Percentiles rank a stretch among this genome's conserved stretches.
Evolutionary conservation across 192 early-diverging fungal genomes (phyloP).

Genomic region (Thamnidium elegans): DNA sequence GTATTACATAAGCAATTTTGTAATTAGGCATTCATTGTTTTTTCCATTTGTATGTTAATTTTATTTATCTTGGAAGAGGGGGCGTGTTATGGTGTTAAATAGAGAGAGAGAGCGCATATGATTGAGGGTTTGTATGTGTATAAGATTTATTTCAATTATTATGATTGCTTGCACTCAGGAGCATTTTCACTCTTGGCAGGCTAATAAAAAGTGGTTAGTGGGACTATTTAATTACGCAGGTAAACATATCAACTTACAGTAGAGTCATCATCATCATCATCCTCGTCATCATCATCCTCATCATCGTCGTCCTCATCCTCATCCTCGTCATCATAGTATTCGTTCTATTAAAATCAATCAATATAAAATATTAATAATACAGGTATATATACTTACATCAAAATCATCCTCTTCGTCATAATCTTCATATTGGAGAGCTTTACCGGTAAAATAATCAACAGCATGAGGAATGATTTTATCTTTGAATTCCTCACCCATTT

Average conservation of each 20-base stretch:
- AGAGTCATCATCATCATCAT: conserved; percentile 63
- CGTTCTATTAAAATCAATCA: conserved; percentile 54
- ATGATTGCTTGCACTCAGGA: conserved; percentile 56
- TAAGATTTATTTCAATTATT: conserved; percentile 6
- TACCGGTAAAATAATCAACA: conserved; percentile 98
- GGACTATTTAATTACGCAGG: background rate
- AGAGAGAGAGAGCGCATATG: too few relatives aligned
- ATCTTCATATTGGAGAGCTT: conserved; percentile 86
- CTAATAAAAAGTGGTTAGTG: conserved; percentile 10
- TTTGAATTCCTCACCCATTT: conserved; percentile 93
- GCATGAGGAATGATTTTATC: conserved; percentile 95
- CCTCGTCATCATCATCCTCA: conserved; percentile 11
- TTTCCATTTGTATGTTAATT: too few relatives aligned
- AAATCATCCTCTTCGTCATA: conserved; percentile 55
- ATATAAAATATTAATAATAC: conserved; percentile 31
- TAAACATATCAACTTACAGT: conserved; percentile 37
- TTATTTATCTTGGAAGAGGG: too few relatives aligned
- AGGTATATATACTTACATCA: conserved; percentile 23
- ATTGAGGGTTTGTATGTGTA: background rate
- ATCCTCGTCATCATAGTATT: conserved; percentile 57
- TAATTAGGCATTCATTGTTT: too few relatives aligned
- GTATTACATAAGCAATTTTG: too few relatives aligned
- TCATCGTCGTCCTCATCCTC: conserved; percentile 15
- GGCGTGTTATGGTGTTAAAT: too few relatives aligned
- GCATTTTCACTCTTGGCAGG: conserved; percentile 54